phyloP scores from a whole-genome alignment of 176 grass and related monocot genomes.

The Bothriochloa decipiens region DNA sequence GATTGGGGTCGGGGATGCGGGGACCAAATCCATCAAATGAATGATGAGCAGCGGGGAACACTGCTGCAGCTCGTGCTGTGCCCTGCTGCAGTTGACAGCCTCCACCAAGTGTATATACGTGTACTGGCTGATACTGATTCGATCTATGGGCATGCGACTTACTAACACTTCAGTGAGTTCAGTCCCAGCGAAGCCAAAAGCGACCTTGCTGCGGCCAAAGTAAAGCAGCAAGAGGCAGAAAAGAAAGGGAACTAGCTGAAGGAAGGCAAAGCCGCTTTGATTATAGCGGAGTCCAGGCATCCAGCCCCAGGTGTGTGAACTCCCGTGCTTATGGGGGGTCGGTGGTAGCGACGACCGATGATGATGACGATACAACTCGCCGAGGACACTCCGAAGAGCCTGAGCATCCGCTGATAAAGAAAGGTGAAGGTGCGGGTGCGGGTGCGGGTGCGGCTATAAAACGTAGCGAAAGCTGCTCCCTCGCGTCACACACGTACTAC shows the following conservation, averaged over 20 bases:
- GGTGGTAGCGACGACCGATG: not conserved
- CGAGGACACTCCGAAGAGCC: not conserved
- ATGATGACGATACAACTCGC: conserved; percentile 33
- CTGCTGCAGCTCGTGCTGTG: conserved; percentile 30
- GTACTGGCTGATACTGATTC: conserved; percentile 42
- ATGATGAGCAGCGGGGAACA: conserved; percentile 28
- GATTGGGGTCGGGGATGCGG: not conserved
- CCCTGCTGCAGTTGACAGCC: conserved; percentile 7
- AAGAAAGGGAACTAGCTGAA: not conserved
- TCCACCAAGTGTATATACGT: not conserved
- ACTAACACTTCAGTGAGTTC: not conserved
- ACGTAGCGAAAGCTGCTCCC: conserved; percentile 17
- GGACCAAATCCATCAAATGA: conserved; percentile 32
- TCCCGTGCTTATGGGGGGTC: not conserved
- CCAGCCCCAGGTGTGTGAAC: not conserved
- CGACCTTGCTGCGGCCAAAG: not conserved
- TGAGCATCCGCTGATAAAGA: conserved; percentile 19
- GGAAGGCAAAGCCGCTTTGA: conserved; percentile 34
- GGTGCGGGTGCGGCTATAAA: conserved; percentile 12
- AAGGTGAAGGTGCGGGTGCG: conserved; percentile 6
- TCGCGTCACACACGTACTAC: conserved; percentile 15
- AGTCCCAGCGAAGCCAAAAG: not conserved
- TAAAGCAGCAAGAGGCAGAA: conserved; percentile 1
- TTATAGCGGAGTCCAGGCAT: no score
- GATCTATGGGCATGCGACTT: conserved; percentile 19